Conservation (phyloP, 2,329 filamentous ascomycete genomes). For the Trichoderma simmonsii region DNA sequence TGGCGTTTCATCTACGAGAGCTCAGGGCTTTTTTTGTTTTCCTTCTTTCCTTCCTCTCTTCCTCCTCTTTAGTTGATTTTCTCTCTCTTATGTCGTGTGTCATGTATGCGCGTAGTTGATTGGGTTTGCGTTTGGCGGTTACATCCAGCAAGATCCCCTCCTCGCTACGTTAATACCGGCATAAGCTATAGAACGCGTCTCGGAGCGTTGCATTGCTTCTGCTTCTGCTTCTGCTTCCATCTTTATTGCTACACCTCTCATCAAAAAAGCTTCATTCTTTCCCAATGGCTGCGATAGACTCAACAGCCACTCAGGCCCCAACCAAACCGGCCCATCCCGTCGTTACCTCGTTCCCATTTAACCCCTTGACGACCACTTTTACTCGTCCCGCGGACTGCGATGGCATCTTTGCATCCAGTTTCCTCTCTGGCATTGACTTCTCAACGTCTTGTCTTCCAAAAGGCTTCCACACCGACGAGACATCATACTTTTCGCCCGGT, state of each 20-base stretch:
- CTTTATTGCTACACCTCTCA: background rate
- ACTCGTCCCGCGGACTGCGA: conserved; percentile 24
- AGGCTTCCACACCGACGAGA: conserved; percentile 27
- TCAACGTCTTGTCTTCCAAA: conserved; percentile 29
- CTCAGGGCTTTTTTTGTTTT: background rate
- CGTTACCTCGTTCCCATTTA: conserved; percentile 24
- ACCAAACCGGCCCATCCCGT: conserved; percentile 13
- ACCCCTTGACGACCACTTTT: conserved; percentile 30
- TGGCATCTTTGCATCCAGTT: conserved; percentile 23
- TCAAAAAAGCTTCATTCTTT: background rate
- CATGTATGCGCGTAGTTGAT: background rate
- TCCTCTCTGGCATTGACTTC: conserved; percentile 33
- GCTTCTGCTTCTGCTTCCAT: background rate
- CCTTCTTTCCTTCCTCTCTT: background rate
- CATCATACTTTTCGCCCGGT: conserved; percentile 33
- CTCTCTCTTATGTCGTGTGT: background rate
- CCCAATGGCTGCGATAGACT: conserved; percentile 1
- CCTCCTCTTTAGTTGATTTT: background rate
- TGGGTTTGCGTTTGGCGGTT: background rate
- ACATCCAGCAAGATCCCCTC: background rate
- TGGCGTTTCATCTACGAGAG: background rate
- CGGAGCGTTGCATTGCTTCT: background rate
- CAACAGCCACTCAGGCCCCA: background rate
- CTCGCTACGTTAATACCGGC: background rate
- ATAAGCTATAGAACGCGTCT: background rate